A percentile compares a stretch with the other conserved stretches of the same genome.
These are phyloP conservation scores for Podochytrium sp. DNA, from an alignment of 192 early-diverging fungal species.

Conservation along the genomic window DNA sequence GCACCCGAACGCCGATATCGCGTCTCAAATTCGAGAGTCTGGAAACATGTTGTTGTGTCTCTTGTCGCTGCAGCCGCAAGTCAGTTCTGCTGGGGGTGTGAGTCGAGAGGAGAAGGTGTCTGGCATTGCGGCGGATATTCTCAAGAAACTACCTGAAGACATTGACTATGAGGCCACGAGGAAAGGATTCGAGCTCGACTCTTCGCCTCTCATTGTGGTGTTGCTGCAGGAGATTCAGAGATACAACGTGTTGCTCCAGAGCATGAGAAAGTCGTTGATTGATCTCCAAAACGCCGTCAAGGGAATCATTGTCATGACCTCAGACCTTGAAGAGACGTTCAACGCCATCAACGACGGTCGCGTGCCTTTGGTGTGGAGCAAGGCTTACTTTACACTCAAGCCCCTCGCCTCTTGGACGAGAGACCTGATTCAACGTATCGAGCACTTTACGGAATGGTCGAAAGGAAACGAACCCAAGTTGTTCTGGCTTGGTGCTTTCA, in stretches of 20 bases:
- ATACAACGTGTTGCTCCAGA: slow-evolving; percentile 56
- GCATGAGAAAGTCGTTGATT: slow-evolving; percentile 48
- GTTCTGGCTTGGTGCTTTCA: slow-evolving; percentile 62
- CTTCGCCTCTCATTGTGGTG: slow-evolving; percentile 60
- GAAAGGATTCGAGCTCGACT: slow-evolving; percentile 51
- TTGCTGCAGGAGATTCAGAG: slow-evolving; percentile 61
- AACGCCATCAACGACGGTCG: slow-evolving; percentile 52
- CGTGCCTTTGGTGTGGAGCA: slow-evolving; percentile 64
- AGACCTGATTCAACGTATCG: slow-evolving; percentile 55
- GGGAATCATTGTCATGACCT: slow-evolving; percentile 66
- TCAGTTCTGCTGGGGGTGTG: slow-evolving; percentile 36
- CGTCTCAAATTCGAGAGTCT: slow-evolving; percentile 62
- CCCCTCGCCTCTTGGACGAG: slow-evolving; percentile 58
- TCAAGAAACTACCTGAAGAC: slow-evolving; percentile 52
- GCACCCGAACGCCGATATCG: slow-evolving; percentile 69
- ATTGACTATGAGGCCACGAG: slow-evolving; percentile 61
- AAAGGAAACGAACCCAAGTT: slow-evolving; percentile 60
- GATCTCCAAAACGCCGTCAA: slow-evolving; percentile 66
- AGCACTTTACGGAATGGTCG: slow-evolving; percentile 64
- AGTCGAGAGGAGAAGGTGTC: slow-evolving; percentile 62
- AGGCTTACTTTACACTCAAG: slow-evolving; percentile 58
- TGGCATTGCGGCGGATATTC: slow-evolving; percentile 51
- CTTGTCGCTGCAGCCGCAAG: slow-evolving; percentile 60
- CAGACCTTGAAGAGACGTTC: slow-evolving; percentile 64
- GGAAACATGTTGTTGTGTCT: slow-evolving; percentile 51